Evolutionary conservation across 768 basidiomycete genomes (phyloP).

Genomic region (Suillus brevipes): DNA sequence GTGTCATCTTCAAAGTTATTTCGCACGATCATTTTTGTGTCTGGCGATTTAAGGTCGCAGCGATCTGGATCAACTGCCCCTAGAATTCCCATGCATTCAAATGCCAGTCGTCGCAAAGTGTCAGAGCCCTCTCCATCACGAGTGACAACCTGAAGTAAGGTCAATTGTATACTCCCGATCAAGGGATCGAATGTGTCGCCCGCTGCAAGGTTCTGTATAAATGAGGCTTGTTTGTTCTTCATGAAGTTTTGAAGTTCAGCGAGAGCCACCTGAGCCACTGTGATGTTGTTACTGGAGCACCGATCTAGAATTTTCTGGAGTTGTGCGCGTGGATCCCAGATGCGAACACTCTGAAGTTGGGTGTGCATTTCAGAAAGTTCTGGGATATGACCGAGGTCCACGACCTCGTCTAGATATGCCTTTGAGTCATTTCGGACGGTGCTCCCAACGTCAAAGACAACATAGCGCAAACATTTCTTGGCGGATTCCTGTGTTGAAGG

Average conservation of each 20-base stretch:
- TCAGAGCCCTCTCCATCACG: slow-evolving; percentile 80
- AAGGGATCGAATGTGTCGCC: slow-evolving; percentile 86
- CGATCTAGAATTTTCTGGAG: slow-evolving; percentile 74
- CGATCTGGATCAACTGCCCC: slow-evolving; percentile 97
- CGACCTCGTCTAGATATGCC: slow-evolving; percentile 71
- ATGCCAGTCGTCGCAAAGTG: slow-evolving; percentile 65
- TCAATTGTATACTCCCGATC: slow-evolving; percentile 65
- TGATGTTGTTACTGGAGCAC: slow-evolving; percentile 73
- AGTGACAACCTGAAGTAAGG: slow-evolving; percentile 67
- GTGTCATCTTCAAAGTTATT: slow-evolving; percentile 79
- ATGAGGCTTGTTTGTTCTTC: slow-evolving; percentile 45
- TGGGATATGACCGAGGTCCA: slow-evolving; percentile 71
- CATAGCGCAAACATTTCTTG: slow-evolving; percentile 60
- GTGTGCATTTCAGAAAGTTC: slow-evolving; percentile 51
- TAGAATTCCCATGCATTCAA: slow-evolving; percentile 87
- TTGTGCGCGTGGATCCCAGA: slow-evolving; percentile 53
- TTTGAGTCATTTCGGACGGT: slow-evolving; percentile 40
- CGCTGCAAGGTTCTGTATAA: slow-evolving; percentile 62
- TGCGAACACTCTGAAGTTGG: slow-evolving; percentile 46
- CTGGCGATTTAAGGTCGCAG: slow-evolving; percentile 62
- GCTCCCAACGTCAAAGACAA: slow-evolving; percentile 60
- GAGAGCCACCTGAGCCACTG: slow-evolving; percentile 72
- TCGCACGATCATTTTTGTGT: slow-evolving; percentile 68
- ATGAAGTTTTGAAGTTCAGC: slow-evolving; percentile 75
- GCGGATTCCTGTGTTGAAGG: slow-evolving; percentile 52